Percentiles rank a stretch among this genome's conserved stretches.
Conservation (phyloP, 208 protist genomes). For the Strigomonas culicis region DNA sequence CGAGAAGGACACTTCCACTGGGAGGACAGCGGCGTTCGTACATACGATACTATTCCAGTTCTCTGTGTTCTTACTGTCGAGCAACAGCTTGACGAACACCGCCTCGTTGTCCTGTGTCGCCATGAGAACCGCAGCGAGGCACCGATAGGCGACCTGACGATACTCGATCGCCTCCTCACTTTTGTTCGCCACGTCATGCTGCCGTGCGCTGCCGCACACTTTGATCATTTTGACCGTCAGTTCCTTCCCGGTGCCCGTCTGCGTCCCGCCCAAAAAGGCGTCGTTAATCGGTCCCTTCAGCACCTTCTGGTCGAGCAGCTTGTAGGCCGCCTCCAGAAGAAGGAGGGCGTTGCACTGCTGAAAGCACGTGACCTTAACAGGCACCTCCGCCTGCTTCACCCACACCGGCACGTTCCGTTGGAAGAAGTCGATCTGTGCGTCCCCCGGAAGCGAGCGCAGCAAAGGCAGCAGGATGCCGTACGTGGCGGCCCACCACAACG, state of each 20-base stretch:
- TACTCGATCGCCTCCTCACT: constrained; percentile 25
- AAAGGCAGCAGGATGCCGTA: constrained; percentile 35
- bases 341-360: constrained; percentile 55
- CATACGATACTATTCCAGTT: neutral
- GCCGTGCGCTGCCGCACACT: constrained; percentile 26
- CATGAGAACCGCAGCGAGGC: constrained; percentile 54
- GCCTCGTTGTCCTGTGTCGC: constrained; percentile 79
- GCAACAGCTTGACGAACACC: constrained; percentile 74
- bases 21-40: neutral
- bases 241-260: constrained; percentile 62
- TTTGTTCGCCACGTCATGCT: neutral
- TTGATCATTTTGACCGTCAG: constrained; percentile 76
- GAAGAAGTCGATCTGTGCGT: constrained; percentile 28
- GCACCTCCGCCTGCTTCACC: constrained; percentile 19
- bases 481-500: constrained; percentile 33
- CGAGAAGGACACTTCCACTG: neutral
- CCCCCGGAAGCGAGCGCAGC: constrained; percentile 19
- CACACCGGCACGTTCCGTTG: constrained; percentile 25
- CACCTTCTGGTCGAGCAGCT: constrained; percentile 16
- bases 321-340: constrained; percentile 72
- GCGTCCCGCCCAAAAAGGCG: constrained; percentile 22
- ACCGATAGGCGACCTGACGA: constrained; percentile 68
- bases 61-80: constrained; percentile 39
- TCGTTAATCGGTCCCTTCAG: constrained; percentile 53
- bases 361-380: neutral